A percentile compares a stretch with the other conserved stretches of the same genome.
These are phyloP conservation scores for Phaeosphaeriaceae sp. DNA, from an alignment of 2,329 filamentous ascomycete species.

Conservation along the genomic window DNA sequence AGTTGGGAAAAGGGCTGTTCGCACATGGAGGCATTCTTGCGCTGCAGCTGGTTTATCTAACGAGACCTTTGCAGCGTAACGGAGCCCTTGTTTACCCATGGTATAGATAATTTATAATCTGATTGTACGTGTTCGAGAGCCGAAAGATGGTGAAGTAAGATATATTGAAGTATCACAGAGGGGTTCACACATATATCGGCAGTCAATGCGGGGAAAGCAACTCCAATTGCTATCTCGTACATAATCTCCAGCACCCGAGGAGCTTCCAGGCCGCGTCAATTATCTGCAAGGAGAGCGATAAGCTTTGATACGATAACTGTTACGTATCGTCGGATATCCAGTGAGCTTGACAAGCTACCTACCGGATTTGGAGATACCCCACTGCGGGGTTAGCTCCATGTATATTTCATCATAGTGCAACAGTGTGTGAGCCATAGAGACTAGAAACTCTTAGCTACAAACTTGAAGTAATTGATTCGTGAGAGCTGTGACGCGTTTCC, in stretches of 20 bases:
- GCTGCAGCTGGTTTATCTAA: slow-evolving; percentile 73
- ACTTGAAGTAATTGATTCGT: background rate
- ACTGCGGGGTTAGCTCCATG: slow-evolving; percentile 39
- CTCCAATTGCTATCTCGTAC: slow-evolving; percentile 26
- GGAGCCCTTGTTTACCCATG: slow-evolving; percentile 64
- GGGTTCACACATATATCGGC: slow-evolving; percentile 20
- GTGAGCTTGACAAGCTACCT: slow-evolving; percentile 24
- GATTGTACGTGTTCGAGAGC: background rate
- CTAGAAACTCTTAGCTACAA: background rate
- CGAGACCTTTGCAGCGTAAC: slow-evolving; percentile 75
- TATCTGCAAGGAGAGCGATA: slow-evolving; percentile 39
- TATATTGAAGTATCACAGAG: slow-evolving; percentile 2
- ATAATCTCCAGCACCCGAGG: slow-evolving; percentile 20
- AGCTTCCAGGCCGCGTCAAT: slow-evolving; percentile 10
- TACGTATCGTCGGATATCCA: slow-evolving; percentile 41
- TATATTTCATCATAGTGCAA: slow-evolving; percentile 33
- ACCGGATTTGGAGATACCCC: slow-evolving; percentile 36
- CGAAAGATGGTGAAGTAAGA: background rate
- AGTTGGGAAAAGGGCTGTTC: slow-evolving; percentile 32
- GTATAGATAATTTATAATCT: background rate
- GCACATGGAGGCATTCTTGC: slow-evolving; percentile 73
- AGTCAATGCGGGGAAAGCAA: slow-evolving; percentile 23
- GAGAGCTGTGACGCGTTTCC: background rate
- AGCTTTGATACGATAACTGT: slow-evolving; percentile 40
- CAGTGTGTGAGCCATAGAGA: slow-evolving; percentile 11